These are phyloP conservation scores for Gymnopus androsaceus DNA, from an alignment of 1,284 basidiomycete species.

Conservation along the genomic window DNA sequence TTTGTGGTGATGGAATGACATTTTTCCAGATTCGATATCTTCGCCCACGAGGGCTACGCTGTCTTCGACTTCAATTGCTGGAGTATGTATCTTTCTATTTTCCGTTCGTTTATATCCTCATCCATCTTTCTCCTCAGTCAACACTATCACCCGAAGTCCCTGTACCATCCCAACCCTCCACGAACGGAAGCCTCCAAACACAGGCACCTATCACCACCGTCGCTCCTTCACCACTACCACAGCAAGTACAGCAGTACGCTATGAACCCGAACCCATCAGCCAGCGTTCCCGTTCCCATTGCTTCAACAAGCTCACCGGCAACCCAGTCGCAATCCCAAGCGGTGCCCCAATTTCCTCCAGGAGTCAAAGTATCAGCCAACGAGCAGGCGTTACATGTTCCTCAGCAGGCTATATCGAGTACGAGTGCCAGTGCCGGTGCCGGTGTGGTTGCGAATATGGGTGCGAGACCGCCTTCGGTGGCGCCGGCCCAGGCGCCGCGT, in stretches of 20 bases:
- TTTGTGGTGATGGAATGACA: background rate
- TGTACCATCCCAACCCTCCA: constrained; percentile 33
- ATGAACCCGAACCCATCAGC: constrained; percentile 29
- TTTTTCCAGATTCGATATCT: constrained; percentile 37
- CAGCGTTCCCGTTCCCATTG: no score
- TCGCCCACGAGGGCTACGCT: constrained; percentile 38
- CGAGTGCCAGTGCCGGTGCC: no score
- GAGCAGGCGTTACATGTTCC: constrained; percentile 41
- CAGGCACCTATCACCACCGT: constrained; percentile 32
- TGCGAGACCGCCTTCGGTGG: constrained; percentile 16
- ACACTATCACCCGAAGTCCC: constrained; percentile 13
- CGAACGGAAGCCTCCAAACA: constrained; percentile 33
- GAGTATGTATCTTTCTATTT: constrained; percentile 30
- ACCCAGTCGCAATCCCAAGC: constrained; percentile 32
- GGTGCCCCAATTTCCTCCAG: constrained; percentile 69
- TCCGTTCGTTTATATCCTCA: background rate
- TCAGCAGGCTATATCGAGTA: constrained; percentile 22
- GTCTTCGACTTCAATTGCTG: constrained; percentile 37
- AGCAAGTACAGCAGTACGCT: constrained; percentile 58
- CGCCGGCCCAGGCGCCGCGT: constrained; percentile 31
- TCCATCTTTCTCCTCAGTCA: background rate
- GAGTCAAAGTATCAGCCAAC: constrained; percentile 56
- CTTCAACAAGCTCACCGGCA: constrained; percentile 16
- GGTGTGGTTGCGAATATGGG: no score
- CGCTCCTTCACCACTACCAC: constrained; percentile 57